These are phyloP conservation scores for Penicillium daleae DNA, from an alignment of 495 filamentous ascomycete species.

Conservation along the genomic window DNA sequence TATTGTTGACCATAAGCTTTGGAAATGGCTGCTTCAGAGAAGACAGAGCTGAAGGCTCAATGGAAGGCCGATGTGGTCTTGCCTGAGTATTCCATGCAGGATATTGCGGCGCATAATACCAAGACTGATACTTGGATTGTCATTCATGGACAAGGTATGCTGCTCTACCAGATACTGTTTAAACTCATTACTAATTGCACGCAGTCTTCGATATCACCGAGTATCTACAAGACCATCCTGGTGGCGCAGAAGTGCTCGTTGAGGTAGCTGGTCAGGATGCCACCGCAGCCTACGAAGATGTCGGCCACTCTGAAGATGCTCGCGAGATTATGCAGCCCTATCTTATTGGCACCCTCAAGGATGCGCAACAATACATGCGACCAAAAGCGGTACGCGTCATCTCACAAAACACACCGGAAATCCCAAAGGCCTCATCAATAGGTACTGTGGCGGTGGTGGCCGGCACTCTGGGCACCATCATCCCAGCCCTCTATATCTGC, in stretches of 20 bases:
- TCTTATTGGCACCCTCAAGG: conserved; percentile 37
- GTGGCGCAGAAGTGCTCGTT: conserved; percentile 50
- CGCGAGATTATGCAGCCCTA: conserved; percentile 34
- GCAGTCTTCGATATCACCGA: conserved; percentile 52
- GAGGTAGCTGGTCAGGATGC: conserved; percentile 58
- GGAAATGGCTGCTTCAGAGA: conserved; percentile 21
- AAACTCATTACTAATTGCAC: neutral
- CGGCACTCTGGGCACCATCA: conserved; percentile 19
- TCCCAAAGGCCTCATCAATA: conserved; percentile 14
- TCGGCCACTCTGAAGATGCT: conserved; percentile 57
- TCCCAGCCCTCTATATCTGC: conserved; percentile 24
- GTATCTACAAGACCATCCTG: conserved; percentile 59
- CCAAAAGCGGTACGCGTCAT: conserved; percentile 36
- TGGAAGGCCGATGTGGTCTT: conserved; percentile 21
- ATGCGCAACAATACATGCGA: conserved; percentile 30
- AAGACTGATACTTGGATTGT: conserved; percentile 54
- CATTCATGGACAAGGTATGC: conserved; percentile 55
- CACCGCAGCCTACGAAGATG: conserved; percentile 54
- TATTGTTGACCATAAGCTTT: neutral
- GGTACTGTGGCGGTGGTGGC: conserved; percentile 13
- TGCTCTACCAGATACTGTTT: neutral
- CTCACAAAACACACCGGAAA: conserved; percentile 20
- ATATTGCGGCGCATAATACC: conserved; percentile 51
- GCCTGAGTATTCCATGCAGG: conserved; percentile 40
- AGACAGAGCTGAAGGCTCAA: conserved; percentile 24